These are phyloP conservation scores for Trichoderma cornu-damae DNA, from an alignment of 2,329 filamentous ascomycete genomes.

Conservation along the genomic window DNA sequence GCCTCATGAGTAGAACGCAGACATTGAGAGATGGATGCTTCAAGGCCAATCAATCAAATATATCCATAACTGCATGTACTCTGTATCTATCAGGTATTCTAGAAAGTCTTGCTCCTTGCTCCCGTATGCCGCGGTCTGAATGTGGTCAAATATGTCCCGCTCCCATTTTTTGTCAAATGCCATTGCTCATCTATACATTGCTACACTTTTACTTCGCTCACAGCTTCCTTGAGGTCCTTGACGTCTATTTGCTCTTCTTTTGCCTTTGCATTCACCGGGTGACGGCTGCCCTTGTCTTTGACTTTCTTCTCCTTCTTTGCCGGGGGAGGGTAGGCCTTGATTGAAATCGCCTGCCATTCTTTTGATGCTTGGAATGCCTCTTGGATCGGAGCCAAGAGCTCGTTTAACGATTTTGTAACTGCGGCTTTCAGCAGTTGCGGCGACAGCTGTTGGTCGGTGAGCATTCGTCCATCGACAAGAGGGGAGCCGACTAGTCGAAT, in stretches of 20 bases:
- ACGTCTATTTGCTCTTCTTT: slow-evolving; percentile 5
- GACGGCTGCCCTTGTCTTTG: slow-evolving; percentile 68
- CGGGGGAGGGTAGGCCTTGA: slow-evolving; percentile 73
- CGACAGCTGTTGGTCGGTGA: slow-evolving; percentile 48
- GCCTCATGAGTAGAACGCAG: not conserved
- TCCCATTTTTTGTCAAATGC: not conserved
- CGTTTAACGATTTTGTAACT: slow-evolving; percentile 65
- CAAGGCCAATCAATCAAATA: slow-evolving; percentile 1
- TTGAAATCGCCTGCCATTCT: slow-evolving; percentile 68
- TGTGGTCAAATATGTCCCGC: not conserved
- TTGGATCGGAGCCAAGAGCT: slow-evolving; percentile 73
- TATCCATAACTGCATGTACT: slow-evolving; percentile 8
- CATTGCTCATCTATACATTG: not conserved
- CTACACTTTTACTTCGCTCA: not conserved
- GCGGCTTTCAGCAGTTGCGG: slow-evolving; percentile 87
- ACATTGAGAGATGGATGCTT: not conserved
- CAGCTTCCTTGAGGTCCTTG: slow-evolving; percentile 9
- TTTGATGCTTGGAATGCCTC: slow-evolving; percentile 61
- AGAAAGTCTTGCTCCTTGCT: slow-evolving; percentile 9
- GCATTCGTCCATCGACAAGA: not conserved
- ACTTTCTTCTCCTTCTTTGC: slow-evolving; percentile 69
- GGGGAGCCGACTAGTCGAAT: not conserved
- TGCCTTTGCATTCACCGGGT: slow-evolving; percentile 43
- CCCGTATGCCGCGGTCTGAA: not conserved
- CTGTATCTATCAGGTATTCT: slow-evolving; percentile 13